Evolutionary conservation across 805 yeast genomes (phyloP).

Genomic region (Nakazawaea ambrosiae): DNA sequence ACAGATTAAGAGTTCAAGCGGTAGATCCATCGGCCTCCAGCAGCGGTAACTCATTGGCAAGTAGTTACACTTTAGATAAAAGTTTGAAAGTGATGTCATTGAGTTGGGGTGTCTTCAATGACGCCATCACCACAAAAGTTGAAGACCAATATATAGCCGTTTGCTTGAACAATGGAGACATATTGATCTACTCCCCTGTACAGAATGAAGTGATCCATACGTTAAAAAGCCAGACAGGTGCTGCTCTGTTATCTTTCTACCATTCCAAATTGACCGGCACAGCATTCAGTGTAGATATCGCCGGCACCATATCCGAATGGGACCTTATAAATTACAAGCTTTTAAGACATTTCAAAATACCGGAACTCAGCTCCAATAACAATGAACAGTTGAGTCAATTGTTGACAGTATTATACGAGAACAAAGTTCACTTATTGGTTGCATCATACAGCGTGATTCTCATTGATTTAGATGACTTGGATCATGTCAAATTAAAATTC

Average conservation of each 20-base stretch:
- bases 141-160: constrained; percentile 47
- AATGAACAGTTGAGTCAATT: constrained; percentile 17
- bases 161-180: constrained; percentile 59
- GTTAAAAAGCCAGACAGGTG: constrained; percentile 33
- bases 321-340: constrained; percentile 39
- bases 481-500: constrained; percentile 27
- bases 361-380: background rate
- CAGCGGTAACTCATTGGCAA: constrained; percentile 13
- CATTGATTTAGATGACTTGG: constrained; percentile 32
- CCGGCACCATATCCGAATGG: constrained; percentile 58
- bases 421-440: constrained; percentile 40
- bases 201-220: constrained; percentile 49
- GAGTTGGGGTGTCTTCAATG: constrained; percentile 38
- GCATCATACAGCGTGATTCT: constrained; percentile 65
- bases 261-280: constrained; percentile 33
- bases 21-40: constrained; percentile 32
- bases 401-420: constrained; percentile 16
- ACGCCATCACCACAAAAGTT: constrained; percentile 13
- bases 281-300: constrained; percentile 54
- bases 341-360: constrained; percentile 30
- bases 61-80: constrained; percentile 46
- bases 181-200: constrained; percentile 62
- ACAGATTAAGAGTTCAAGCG: constrained; percentile 59
- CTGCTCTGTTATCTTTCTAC: constrained; percentile 44
- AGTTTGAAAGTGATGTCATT: constrained; percentile 41